Conservation (phyloP, 192 early-diverging fungal species). For the Spizellomyces sp. region DNA sequence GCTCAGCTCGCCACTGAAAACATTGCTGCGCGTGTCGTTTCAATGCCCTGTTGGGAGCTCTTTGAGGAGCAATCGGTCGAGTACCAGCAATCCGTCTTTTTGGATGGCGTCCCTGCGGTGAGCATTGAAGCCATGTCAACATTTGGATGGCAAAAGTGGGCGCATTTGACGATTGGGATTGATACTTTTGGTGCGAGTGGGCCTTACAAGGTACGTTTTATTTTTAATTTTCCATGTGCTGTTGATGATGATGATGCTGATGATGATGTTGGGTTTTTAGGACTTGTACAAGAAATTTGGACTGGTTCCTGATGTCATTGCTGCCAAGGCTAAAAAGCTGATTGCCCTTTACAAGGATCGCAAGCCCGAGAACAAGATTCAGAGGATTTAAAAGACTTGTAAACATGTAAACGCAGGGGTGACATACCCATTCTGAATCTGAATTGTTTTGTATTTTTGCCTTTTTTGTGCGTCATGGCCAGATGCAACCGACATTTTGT, state of each 20-base stretch:
- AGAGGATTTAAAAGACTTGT: too few relatives aligned
- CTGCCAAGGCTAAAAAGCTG: conserved; percentile 77
- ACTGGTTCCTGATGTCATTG: conserved; percentile 74
- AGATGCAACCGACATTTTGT: too few relatives aligned
- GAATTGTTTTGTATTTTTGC: too few relatives aligned
- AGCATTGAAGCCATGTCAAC: conserved; percentile 86
- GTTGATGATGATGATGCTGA: conserved; percentile 32
- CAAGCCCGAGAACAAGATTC: conserved; percentile 35
- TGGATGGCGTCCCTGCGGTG: conserved; percentile 77
- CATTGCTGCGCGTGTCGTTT: conserved; percentile 77
- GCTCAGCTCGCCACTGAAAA: conserved; percentile 60
- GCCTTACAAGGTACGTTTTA: conserved; percentile 54
- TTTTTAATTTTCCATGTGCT: not conserved
- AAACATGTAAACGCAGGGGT: too few relatives aligned
- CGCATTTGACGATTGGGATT: conserved; percentile 87
- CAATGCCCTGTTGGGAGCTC: conserved; percentile 89
- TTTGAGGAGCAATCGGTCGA: conserved; percentile 82
- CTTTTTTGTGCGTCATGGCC: too few relatives aligned
- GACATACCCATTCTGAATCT: too few relatives aligned
- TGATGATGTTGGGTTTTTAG: too few relatives aligned
- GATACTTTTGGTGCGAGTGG: conserved; percentile 87
- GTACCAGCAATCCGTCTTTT: conserved; percentile 82
- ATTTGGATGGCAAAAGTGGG: conserved; percentile 91
- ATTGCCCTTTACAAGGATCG: conserved; percentile 66
- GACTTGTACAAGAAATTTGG: conserved; percentile 86